Base-by-base conservation (phyloP, 1,139 yeast species). In the Saccharomyces hybrid region DNA sequence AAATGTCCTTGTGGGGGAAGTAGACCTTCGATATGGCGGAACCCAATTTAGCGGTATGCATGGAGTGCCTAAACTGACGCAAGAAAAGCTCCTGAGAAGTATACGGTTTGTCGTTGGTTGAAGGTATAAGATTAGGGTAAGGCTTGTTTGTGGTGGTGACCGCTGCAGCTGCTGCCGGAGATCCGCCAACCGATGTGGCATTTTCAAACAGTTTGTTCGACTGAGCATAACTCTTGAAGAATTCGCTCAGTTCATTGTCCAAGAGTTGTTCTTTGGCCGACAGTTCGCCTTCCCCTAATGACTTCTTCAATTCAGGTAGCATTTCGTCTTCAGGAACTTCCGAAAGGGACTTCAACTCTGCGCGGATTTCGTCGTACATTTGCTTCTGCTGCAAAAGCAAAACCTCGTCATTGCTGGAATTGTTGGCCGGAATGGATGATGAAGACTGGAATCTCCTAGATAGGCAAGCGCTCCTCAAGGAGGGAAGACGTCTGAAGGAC, bases 31-130 rank as follows among this genome's bases (percentile, higher is more conserved):
- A 71, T 9, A 88, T 64, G 14, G 72, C 65, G 1, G 96, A 83
- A 0, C 98, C 98, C 48, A 86, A 72, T 48, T 71, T 72, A 34
- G 77, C 71, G 55, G 76, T 76, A 47, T 59, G 63, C 9, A 56
- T 49, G 3, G 84, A 78, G 64, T 79, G 83, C 64, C 77, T 77
- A 61, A 81, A 74, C 62, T 85, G 86, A 66, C 97, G 83, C 58
- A 88, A 74, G 59, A 78, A 85, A 54, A 90, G 76, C 68, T 90
- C 97, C 64, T 88, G 91, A 34, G 75, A 71, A 0, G 95, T 79
- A 70, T 88, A 90, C 38, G 84, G 78, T 60, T 78, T 77, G 23
- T 68, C 69, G 16, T 59, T 60, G 11, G 63, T 51, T 0, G 76
- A 68, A 13, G 68, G 71, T 47, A 68, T 67, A 32, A 74, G 57